Conservation (phyloP, 768 basidiomycete genomes). For the Rhizopogon salebrosus region DNA sequence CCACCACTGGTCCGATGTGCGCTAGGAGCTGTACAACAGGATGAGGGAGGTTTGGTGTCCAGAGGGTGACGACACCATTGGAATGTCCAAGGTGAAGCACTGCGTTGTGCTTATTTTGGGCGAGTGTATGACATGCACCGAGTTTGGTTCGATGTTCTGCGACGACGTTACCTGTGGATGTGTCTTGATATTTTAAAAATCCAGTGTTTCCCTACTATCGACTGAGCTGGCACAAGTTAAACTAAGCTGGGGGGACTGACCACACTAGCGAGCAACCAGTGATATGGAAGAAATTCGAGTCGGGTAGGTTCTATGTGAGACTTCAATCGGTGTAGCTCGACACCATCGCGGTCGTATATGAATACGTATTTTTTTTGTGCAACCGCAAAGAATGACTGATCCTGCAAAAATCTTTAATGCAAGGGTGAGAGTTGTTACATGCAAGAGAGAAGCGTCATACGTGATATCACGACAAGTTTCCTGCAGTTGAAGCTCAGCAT, state of each 20-base stretch:
- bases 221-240: neutral
- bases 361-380: conserved; percentile 96
- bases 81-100: conserved; percentile 93
- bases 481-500: conserved; percentile 82
- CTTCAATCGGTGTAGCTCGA: conserved; percentile 84
- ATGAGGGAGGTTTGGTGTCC: conserved; percentile 92
- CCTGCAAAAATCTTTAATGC: conserved; percentile 72
- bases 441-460: conserved; percentile 35
- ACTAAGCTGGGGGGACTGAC: conserved; percentile 40
- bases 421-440: neutral
- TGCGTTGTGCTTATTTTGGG: conserved; percentile 90
- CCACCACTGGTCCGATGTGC: conserved; percentile 81
- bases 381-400: conserved; percentile 89
- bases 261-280: conserved; percentile 85
- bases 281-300: conserved; percentile 91
- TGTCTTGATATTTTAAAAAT: conserved; percentile 94
- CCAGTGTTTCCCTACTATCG: conserved; percentile 72
- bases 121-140: conserved; percentile 78
- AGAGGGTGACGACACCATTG: conserved; percentile 92
- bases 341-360: conserved; percentile 91
- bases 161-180: conserved; percentile 84
- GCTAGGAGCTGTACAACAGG: conserved; percentile 90
- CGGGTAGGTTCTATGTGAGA: conserved; percentile 84
- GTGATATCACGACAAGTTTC: conserved; percentile 93
- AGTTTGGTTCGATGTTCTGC: conserved; percentile 87